Evolutionary conservation across 805 yeast species (phyloP).

Genomic region (Ogataea zsoltii): DNA sequence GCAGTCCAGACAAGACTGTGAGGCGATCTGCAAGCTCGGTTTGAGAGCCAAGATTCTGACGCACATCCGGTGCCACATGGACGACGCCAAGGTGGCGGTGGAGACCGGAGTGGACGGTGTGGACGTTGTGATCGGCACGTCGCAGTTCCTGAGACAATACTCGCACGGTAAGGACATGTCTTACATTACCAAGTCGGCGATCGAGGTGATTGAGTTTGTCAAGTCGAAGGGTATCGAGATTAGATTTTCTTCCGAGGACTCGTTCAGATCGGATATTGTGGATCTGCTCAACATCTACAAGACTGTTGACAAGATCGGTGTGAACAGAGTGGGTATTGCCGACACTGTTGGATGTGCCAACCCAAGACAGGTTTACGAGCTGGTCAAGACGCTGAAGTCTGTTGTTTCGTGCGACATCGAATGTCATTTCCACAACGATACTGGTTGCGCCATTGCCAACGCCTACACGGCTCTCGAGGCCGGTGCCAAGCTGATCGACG

Average conservation of each 20-base stretch:
- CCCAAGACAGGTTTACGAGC: constrained; percentile 98
- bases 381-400: constrained; percentile 87
- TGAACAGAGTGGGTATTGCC: constrained; percentile 98
- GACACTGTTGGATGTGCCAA: constrained; percentile 99
- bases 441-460: constrained; percentile 98
- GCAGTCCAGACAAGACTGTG: constrained; percentile 90
- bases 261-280: constrained; percentile 94
- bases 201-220: constrained; percentile 96
- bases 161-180: constrained; percentile 99
- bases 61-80: constrained; percentile 98
- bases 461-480: constrained; percentile 98
- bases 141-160: constrained; percentile 89
- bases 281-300: constrained; percentile 93
- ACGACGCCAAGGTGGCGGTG: constrained; percentile 95
- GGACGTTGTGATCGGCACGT: constrained; percentile 96
- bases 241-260: constrained; percentile 95
- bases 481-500: constrained; percentile 94
- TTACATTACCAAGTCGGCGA: constrained; percentile 92
- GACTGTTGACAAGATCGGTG: constrained; percentile 96
- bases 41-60: constrained; percentile 93
- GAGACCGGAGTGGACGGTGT: constrained; percentile 99
- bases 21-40: constrained; percentile 97
- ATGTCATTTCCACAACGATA: constrained; percentile 98
- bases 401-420: constrained; percentile 97
- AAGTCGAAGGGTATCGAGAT: constrained; percentile 96